These are phyloP conservation scores for Pichia sp. DNA, from an alignment of 1,139 yeast species.

Conservation along the genomic window DNA sequence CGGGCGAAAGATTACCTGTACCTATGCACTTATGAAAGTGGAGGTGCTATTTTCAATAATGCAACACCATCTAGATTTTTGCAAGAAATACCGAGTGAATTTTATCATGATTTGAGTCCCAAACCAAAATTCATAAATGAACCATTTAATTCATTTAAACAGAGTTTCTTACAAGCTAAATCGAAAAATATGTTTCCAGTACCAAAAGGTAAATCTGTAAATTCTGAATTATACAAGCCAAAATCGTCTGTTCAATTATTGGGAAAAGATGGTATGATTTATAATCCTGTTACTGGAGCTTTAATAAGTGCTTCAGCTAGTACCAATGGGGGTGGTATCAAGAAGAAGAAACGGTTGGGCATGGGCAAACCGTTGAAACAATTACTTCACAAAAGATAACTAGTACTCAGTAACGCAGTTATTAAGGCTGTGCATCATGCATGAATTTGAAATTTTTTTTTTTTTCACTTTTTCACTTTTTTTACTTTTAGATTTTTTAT, in stretches of 20 bases:
- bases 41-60: not conserved
- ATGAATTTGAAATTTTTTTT: slow-evolving; percentile 1
- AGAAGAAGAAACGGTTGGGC: slow-evolving; percentile 22
- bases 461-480: not conserved
- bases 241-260: not conserved
- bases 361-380: slow-evolving; percentile 24
- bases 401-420: not conserved
- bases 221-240: not conserved
- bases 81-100: slow-evolving; percentile 5
- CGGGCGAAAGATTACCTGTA: slow-evolving; percentile 51
- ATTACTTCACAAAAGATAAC: slow-evolving; percentile 12
- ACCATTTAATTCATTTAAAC: not conserved
- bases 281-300: slow-evolving; percentile 15
- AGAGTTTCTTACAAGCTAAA: slow-evolving; percentile 1
- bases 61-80: slow-evolving; percentile 5
- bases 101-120: not conserved
- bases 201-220: not conserved
- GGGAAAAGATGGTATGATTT: slow-evolving; percentile 3
- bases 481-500: too few species aligned
- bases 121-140: too few species aligned
- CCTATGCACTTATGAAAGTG: slow-evolving; percentile 19
- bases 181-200: not conserved
- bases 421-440: not conserved
- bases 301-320: not conserved
- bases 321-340: not conserved